Percentiles rank a stretch among this genome's conserved stretches.
Evolutionary conservation across 2,329 filamentous ascomycete species (phyloP).

Genomic region (Graphilbum fragrans): DNA sequence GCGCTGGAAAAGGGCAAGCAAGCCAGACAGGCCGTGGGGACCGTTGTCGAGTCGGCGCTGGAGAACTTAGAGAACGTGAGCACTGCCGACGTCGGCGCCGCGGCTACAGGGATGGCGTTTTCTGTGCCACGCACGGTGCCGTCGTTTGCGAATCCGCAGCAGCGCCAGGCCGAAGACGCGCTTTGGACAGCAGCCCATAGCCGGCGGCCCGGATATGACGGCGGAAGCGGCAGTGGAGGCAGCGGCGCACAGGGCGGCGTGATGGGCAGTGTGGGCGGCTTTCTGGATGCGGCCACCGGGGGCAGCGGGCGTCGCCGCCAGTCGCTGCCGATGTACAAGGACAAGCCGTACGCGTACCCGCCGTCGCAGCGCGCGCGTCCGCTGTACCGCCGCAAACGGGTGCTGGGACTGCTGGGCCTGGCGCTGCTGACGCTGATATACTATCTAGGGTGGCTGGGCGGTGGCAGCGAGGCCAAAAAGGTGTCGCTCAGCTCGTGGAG

Average conservation of each 20-base stretch:
- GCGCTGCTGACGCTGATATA: conserved; percentile 52
- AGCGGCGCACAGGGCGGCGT: conserved; percentile 28
- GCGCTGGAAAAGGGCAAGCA: conserved; percentile 30
- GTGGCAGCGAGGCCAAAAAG: conserved; percentile 16
- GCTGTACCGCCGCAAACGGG: conserved; percentile 52
- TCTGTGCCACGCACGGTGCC: conserved; percentile 57
- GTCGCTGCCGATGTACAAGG: conserved; percentile 91
- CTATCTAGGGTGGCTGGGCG: conserved; percentile 50
- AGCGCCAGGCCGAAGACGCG: conserved; percentile 52
- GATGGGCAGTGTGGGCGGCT: conserved; percentile 48
- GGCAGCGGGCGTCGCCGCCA: conserved; percentile 13
- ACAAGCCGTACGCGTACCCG: conserved; percentile 78
- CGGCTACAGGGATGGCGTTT: conserved; percentile 41
- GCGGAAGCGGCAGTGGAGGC: conserved; percentile 5
- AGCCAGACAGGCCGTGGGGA: conserved; percentile 17
- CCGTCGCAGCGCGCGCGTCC: conserved; percentile 45
- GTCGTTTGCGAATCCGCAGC: conserved; percentile 52
- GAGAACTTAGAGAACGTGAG: conserved; percentile 7
- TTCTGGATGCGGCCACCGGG: conserved; percentile 44
- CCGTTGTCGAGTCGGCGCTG: conserved; percentile 8
- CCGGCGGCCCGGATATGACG: background rate
- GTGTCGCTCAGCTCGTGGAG: conserved; percentile 30
- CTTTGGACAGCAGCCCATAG: conserved; percentile 46
- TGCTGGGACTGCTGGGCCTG: conserved; percentile 38
- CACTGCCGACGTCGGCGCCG: conserved; percentile 3